Evolutionary conservation across 2,329 filamentous ascomycete genomes (phyloP).

Genomic region (Aspergillus transmontanensis): DNA sequence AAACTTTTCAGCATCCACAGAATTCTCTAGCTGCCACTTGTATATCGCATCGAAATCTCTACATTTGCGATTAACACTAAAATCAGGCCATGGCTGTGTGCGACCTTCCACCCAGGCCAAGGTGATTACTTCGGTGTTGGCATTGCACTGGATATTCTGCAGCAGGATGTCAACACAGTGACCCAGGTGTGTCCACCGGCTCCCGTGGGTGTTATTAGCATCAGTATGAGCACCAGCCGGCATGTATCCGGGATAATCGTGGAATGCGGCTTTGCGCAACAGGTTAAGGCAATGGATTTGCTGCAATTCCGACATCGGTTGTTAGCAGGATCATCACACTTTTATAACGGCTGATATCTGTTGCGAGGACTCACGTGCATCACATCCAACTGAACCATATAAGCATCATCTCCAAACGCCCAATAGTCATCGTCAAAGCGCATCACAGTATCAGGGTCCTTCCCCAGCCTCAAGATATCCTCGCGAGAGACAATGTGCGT

Average conservation of each 20-base stretch:
- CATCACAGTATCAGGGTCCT: neutral
- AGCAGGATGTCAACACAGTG: slow-evolving; percentile 7
- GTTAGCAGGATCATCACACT: no score
- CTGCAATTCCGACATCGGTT: neutral
- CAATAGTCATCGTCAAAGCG: neutral
- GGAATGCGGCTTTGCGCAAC: slow-evolving; percentile 3
- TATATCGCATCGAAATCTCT: neutral
- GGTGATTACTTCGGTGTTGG: slow-evolving; percentile 1
- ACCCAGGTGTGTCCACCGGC: slow-evolving; percentile 5
- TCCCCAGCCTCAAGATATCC: slow-evolving; percentile 1
- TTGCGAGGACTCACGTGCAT: neutral
- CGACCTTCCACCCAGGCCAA: neutral
- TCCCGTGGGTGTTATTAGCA: neutral
- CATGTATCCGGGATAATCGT: neutral
- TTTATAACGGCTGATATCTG: no score
- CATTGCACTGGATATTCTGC: slow-evolving; percentile 9
- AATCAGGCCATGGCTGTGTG: neutral
- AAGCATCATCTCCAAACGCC: neutral
- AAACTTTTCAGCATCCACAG: neutral
- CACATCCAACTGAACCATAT: neutral
- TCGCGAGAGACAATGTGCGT: neutral
- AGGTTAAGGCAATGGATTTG: slow-evolving; percentile 9
- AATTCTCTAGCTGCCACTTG: neutral
- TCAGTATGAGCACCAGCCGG: neutral
- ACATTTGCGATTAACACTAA: slow-evolving; percentile 6